Conservation (phyloP, 1,139 yeast genomes). For the Yamadazyma conglobata region DNA sequence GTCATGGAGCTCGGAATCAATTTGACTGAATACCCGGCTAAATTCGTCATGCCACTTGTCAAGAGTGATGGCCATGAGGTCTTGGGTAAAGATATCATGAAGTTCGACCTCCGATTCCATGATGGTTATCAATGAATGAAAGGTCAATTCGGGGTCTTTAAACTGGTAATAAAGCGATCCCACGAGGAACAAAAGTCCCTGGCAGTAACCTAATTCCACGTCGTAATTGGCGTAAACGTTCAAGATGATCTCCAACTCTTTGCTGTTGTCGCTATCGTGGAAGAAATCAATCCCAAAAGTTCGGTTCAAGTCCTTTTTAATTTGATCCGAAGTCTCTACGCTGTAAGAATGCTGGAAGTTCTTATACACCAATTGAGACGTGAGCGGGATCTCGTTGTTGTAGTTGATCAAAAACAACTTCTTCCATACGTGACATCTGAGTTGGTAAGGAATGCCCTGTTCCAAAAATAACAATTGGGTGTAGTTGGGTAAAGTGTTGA, state of each 20-base stretch:
- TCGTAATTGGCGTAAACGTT: conserved; percentile 69
- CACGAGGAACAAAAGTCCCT: conserved; percentile 64
- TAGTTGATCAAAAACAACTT: conserved; percentile 31
- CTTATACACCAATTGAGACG: conserved; percentile 31
- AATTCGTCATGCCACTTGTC: conserved; percentile 55
- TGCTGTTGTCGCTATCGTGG: conserved; percentile 39
- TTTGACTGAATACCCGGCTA: conserved; percentile 35
- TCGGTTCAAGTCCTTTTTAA: conserved; percentile 58
- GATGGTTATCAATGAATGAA: conserved; percentile 53
- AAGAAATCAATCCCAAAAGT: conserved; percentile 57
- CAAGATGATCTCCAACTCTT: conserved; percentile 52
- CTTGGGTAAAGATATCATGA: conserved; percentile 53
- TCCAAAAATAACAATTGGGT: conserved; percentile 40
- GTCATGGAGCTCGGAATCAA: conserved; percentile 40
- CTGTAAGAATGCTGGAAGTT: conserved; percentile 47
- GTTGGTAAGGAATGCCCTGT: conserved; percentile 40
- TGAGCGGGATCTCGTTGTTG: conserved; percentile 31
- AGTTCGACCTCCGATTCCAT: conserved; percentile 61
- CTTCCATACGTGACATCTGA: conserved; percentile 38
- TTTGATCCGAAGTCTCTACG: conserved; percentile 46
- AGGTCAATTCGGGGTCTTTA: conserved; percentile 45
- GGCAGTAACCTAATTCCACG: conserved; percentile 69
- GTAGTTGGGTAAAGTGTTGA: conserved; percentile 46
- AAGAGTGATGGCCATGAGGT: conserved; percentile 56
- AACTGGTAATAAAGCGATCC: conserved; percentile 58